phyloP scores from a whole-genome alignment of 768 basidiomycete species.

The Russula virescens region DNA sequence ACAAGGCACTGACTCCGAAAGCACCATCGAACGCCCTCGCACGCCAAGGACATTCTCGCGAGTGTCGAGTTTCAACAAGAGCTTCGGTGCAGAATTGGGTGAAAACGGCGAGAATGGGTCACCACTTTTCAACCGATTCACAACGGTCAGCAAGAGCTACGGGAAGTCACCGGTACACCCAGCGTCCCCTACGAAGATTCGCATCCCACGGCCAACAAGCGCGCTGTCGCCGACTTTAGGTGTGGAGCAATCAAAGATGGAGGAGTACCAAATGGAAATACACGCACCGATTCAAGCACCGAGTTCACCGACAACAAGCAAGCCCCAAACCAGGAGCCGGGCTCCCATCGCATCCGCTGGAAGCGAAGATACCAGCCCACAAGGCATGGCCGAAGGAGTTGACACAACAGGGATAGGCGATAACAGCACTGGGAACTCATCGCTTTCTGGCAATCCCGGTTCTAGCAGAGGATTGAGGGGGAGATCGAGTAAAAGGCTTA shows the following conservation, averaged over 20 bases:
- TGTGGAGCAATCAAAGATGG: background rate
- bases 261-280: background rate
- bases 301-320: constrained; percentile 4
- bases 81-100: constrained; percentile 7
- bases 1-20: constrained; percentile 15
- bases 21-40: constrained; percentile 11
- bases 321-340: background rate
- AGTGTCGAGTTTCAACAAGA: constrained; percentile 19
- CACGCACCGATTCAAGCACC: background rate
- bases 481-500: constrained; percentile 13
- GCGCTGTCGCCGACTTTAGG: background rate
- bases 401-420: background rate
- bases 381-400: background rate
- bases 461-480: background rate
- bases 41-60: constrained; percentile 15
- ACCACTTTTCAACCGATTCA: constrained; percentile 15
- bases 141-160: constrained; percentile 11
- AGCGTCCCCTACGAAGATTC: constrained; percentile 7
- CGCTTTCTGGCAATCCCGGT: background rate
- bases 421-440: background rate
- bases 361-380: background rate
- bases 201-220: background rate
- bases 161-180: constrained; percentile 8
- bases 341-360: background rate
- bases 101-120: constrained; percentile 9